Evolutionary conservation across 2,329 filamentous ascomycete genomes (phyloP).

Genomic region (Podosphaera fusca): DNA sequence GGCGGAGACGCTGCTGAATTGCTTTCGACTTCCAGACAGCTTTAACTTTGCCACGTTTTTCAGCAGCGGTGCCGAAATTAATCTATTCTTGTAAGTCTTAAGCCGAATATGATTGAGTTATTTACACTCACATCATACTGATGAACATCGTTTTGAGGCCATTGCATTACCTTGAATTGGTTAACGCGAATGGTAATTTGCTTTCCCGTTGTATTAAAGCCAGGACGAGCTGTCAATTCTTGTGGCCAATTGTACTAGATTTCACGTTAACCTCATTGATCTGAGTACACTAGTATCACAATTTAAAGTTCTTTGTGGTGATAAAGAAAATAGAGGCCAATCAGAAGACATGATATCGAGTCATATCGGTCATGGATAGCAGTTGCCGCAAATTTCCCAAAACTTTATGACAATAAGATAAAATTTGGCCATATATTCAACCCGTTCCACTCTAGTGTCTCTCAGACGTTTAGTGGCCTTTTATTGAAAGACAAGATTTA

Average conservation of each 20-base stretch:
- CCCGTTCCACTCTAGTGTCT: too few relatives aligned
- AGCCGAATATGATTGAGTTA: neutral
- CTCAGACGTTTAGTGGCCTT: neutral
- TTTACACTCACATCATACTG: slow-evolving; percentile 59
- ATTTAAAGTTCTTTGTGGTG: slow-evolving; percentile 27
- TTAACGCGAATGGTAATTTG: slow-evolving; percentile 39
- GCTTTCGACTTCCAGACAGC: slow-evolving; percentile 51
- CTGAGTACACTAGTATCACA: slow-evolving; percentile 19
- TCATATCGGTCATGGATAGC: too few relatives aligned
- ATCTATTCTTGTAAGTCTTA: slow-evolving; percentile 25
- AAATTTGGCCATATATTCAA: too few relatives aligned
- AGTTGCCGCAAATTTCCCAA: too few relatives aligned
- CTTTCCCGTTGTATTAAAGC: slow-evolving; percentile 34
- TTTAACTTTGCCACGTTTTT: slow-evolving; percentile 42
- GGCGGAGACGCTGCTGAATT: slow-evolving; percentile 30
- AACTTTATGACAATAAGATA: too few relatives aligned
- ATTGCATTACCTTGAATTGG: slow-evolving; percentile 43
- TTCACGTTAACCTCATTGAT: slow-evolving; percentile 16
- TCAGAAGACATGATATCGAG: neutral
- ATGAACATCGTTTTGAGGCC: slow-evolving; percentile 38
- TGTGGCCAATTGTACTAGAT: slow-evolving; percentile 10
- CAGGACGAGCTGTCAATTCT: slow-evolving; percentile 22
- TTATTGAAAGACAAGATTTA: neutral
- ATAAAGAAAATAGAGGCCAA: neutral
- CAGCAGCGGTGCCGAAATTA: slow-evolving; percentile 34